A percentile compares a stretch with the other conserved stretches of the same genome.
These are phyloP conservation scores for Trichophyton benhamiae DNA, from an alignment of 2,329 filamentous ascomycete genomes.

Conservation along the genomic window DNA sequence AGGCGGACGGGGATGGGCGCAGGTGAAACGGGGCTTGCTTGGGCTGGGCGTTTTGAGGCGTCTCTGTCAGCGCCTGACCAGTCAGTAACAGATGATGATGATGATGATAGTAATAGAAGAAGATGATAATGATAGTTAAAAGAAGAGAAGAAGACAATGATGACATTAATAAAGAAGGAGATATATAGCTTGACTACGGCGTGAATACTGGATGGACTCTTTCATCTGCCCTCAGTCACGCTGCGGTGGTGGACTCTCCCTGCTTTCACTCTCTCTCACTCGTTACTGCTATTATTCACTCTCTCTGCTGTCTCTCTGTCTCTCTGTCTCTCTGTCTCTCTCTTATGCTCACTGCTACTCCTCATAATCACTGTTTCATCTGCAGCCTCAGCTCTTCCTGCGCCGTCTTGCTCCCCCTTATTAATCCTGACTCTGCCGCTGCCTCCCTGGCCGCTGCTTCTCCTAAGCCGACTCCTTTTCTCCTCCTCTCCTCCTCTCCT, in stretches of 20 bases:
- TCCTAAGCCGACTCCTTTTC: background rate
- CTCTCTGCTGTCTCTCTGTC: background rate
- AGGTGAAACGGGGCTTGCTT: conserved; percentile 2
- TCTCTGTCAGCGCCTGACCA: background rate
- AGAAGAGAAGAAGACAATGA: background rate
- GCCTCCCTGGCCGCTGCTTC: background rate
- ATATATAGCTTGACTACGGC: too few relatives aligned
- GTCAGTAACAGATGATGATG: background rate
- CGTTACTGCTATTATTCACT: background rate
- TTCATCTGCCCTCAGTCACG: too few relatives aligned
- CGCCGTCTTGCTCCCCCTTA: too few relatives aligned
- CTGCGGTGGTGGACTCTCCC: background rate
- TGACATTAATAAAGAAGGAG: too few relatives aligned
- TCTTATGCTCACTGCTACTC: background rate
- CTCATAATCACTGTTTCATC: background rate
- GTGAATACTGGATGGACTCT: background rate
- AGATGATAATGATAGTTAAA: background rate
- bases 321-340: background rate
- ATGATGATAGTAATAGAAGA: background rate
- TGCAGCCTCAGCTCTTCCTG: too few relatives aligned
- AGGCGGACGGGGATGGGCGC: background rate
- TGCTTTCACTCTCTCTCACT: background rate
- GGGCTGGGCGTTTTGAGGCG: conserved; percentile 1
- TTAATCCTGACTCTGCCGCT: too few relatives aligned
- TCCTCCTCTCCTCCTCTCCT: background rate